These are phyloP conservation scores for Phaeophleospora eucalypticola DNA, from an alignment of 2,329 filamentous ascomycete species.

Conservation along the genomic window DNA sequence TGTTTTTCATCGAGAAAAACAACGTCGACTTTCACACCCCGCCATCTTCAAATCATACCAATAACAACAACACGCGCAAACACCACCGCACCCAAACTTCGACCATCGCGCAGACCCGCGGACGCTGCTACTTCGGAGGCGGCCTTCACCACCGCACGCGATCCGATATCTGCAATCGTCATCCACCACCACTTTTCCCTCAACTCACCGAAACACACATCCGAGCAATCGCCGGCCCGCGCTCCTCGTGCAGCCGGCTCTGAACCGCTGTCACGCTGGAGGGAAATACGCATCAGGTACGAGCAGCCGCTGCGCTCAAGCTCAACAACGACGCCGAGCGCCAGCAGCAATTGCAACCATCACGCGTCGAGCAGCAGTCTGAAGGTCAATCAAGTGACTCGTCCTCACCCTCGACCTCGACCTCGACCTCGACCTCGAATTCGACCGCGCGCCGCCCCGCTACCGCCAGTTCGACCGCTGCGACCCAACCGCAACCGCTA, in stretches of 20 bases:
- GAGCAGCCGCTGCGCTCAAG: no score
- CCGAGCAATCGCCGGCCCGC: neutral
- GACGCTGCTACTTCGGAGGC: neutral
- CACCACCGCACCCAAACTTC: no score
- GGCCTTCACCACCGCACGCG: no score
- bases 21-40: neutral
- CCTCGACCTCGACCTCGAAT: neutral
- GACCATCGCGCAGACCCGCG: no score
- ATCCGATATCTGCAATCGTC: no score
- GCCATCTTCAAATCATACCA: neutral
- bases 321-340: no score
- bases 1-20: no score
- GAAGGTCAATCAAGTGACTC: neutral
- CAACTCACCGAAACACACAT: no score
- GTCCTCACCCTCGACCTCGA: neutral
- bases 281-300: no score
- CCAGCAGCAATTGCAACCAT: neutral
- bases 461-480: neutral
- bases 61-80: neutral
- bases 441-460: no score
- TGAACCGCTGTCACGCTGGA: no score
- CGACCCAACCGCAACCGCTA: constrained; percentile 8
- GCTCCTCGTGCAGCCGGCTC: neutral
- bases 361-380: neutral
- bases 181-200: no score